Evolutionary conservation across 1,139 yeast genomes (phyloP).

Genomic region (Candida anutae): DNA sequence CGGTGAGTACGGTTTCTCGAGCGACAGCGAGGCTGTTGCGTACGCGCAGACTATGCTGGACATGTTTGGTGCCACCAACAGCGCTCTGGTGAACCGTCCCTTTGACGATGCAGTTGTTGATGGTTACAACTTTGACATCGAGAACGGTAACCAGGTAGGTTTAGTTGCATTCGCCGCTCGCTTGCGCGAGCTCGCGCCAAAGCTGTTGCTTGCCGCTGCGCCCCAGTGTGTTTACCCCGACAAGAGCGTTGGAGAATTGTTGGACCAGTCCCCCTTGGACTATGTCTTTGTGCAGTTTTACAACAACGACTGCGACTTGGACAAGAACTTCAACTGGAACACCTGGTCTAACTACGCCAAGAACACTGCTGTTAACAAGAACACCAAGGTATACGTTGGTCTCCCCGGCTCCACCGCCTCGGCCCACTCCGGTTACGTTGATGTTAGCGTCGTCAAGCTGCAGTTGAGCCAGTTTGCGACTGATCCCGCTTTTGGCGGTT

Average conservation of each 20-base stretch:
- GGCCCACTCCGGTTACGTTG: slow-evolving; percentile 56
- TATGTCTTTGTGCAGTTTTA: slow-evolving; percentile 89
- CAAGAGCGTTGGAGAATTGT: slow-evolving; percentile 64
- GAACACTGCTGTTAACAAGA: slow-evolving; percentile 54
- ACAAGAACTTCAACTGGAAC: slow-evolving; percentile 65
- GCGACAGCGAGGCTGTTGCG: slow-evolving; percentile 52
- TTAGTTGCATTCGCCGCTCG: slow-evolving; percentile 58
- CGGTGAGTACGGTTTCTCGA: slow-evolving; percentile 67
- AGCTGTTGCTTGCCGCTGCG: slow-evolving; percentile 81
- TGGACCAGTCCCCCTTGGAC: slow-evolving; percentile 60
- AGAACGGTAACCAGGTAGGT: slow-evolving; percentile 41
- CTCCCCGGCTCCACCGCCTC: slow-evolving; percentile 65
- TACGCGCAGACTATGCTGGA: slow-evolving; percentile 81
- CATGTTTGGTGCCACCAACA: slow-evolving; percentile 71
- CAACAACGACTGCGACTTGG: slow-evolving; percentile 75
- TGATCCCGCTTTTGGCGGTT: slow-evolving; percentile 63
- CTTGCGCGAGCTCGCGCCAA: slow-evolving; percentile 44
- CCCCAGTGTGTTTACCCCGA: slow-evolving; percentile 96
- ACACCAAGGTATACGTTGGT: slow-evolving; percentile 61
- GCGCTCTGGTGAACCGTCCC: slow-evolving; percentile 47
- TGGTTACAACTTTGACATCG: slow-evolving; percentile 42
- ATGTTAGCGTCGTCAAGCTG: slow-evolving; percentile 12
- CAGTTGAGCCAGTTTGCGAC: slow-evolving; percentile 23
- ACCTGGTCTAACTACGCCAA: slow-evolving; percentile 73
- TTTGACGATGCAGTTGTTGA: slow-evolving; percentile 49